Conservation (phyloP, 345 rosid genomes). For the Salix exigua region DNA sequence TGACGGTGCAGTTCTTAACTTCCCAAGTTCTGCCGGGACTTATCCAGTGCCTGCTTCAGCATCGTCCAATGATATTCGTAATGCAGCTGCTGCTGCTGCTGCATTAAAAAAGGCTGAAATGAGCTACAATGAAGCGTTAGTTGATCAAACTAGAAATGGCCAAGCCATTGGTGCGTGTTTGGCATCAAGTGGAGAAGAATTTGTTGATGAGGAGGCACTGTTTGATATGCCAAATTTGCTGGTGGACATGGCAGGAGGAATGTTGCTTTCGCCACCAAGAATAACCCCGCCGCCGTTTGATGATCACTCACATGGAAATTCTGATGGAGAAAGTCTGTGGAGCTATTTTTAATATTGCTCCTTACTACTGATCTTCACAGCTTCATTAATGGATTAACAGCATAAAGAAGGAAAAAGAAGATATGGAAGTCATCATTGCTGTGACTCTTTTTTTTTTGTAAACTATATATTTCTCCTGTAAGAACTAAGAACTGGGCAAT, state of each 20-base stretch:
- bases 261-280: constrained; percentile 81
- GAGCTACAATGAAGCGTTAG: not conserved
- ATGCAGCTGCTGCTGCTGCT: constrained; percentile 65
- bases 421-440: not conserved
- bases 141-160: not conserved
- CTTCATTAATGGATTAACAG: not conserved
- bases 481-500: not conserved
- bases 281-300: constrained; percentile 48
- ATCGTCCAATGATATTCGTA: constrained; percentile 57
- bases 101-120: constrained; percentile 31
- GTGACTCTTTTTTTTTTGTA: not conserved
- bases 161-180: not conserved
- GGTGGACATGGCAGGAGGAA: constrained; percentile 90
- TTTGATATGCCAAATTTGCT: constrained; percentile 76
- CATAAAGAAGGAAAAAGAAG: not conserved
- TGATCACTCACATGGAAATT: constrained; percentile 59
- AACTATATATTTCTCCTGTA: not conserved
- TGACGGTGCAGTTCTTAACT: constrained; percentile 56
- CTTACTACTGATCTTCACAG: not conserved
- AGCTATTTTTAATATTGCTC: constrained; percentile 31
- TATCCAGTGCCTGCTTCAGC: constrained; percentile 63
- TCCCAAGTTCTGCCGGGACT: constrained; percentile 44
- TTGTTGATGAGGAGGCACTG: constrained; percentile 72
- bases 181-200: constrained; percentile 18
- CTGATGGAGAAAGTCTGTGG: constrained; percentile 66